Evolutionary conservation across 495 filamentous ascomycete species (phyloP), one percentile per base, ranked within the genome.

Genomic region (Penicillium malachiteum): DNA sequence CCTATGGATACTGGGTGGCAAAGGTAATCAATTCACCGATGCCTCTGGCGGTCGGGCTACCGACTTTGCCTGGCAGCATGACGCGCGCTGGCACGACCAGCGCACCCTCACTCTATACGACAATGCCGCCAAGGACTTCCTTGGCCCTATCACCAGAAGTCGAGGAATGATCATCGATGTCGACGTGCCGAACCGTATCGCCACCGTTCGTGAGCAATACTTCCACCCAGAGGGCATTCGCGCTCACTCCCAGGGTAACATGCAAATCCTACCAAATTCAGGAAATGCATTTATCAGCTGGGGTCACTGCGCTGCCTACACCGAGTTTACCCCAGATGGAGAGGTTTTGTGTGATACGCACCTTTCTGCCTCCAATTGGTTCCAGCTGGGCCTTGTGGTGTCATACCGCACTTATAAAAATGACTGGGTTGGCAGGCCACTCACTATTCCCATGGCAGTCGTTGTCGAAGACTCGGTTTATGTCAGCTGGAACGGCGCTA

Each of bases 211-310:
- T n/a, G 56, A 51, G 1, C 58, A 52, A 6, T 75, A 68, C 46
- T 41, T 57, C 10, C 69, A 73, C 38, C 66, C 68, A 2, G 63
- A 75, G 9, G 56, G 61, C 3, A 33, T 71, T 17, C 62, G 76
- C 37, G 72, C 78, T 5, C 76, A 74, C 5, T 83, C 80, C 3
- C 83, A 86, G 58, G 84, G 84, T 3, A 83, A 80, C 52, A 62
- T 82, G 16, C 84, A 86, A 58, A 49, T 82, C 2, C 69, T 86
- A 0, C 55, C 60, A 11, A 77, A 71, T 46, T 64, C 48, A 9
- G 82, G 80, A 2, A 81, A 84, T 33, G 70, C 77, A 6, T 63
- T 85, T 9, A 73, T 85, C n/a, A 81, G 79, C 45, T 86, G 81
- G 82, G 83, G 82, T 8, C 79, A 80, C 39, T 73, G 75, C 38